Evolutionary conservation across 352 stramenopile species (phyloP), one percentile per base, ranked within the genome.

Genomic region (Pythium rhizo-oryzae): DNA sequence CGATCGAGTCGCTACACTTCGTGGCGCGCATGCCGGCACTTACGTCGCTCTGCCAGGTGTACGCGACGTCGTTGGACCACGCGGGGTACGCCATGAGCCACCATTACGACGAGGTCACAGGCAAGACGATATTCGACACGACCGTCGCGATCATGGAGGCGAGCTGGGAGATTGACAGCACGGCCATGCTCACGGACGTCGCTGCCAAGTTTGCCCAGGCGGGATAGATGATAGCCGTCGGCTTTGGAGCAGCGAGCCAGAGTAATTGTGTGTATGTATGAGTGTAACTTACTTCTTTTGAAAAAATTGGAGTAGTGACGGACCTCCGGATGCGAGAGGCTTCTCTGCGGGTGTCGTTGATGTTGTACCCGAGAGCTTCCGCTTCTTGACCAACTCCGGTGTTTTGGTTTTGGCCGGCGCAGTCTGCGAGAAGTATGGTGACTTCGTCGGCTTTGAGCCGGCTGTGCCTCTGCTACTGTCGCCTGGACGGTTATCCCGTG

Each of bases 251-350:
- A 41, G 35, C 8, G 8, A 41, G 35, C 35, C 4, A 41, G 35
- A 41, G 8, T 15, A 16, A 16, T n/a, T 47, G 18, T 47, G 7
- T n/a, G 41, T 47, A 7, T 19, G 21, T 16, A 47, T 47, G n/a
- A n/a, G n/a, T n/a, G n/a, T n/a, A n/a, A n/a, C 5, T 58, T 69
- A 70, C 15, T 65, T 33, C 44, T 77, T 78, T 51, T 75, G 64
- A 59, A 87, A 87, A 35, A 87, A 86, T n/a, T 81, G 61, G 15
- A 89, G 63, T 28, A 89, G 47, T 2, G 79, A 86, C 16, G 23
- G 74, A 62, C 35, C 59, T 61, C 43, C 64, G 46, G 43, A 44
- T 43, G 50, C 55, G 37, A 47, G 39, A 18, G 44, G 24, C 30
- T 59, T 55, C 11, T 21, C 15, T 8, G 53, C 13, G 0, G 62